Conservation (phyloP, 768 basidiomycete species). For the Leccinum variicolor region DNA sequence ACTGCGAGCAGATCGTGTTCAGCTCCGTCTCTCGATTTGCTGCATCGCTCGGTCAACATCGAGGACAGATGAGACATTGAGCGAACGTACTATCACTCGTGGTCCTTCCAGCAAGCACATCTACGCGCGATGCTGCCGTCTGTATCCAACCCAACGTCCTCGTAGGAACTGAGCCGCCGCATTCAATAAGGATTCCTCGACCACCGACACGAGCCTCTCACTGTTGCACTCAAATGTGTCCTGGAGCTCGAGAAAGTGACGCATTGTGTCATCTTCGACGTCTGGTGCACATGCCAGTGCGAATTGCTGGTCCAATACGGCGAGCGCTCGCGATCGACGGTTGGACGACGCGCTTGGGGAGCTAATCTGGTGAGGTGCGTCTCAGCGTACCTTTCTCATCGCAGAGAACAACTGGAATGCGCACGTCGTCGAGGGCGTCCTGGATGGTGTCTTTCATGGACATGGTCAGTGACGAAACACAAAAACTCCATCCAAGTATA, state of each 20-base stretch:
- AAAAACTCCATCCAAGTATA: neutral
- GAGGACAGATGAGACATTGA: neutral
- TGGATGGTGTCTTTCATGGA: constrained; percentile 49
- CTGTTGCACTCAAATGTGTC: constrained; percentile 83
- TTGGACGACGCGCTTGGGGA: constrained; percentile 58
- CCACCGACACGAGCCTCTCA: constrained; percentile 33
- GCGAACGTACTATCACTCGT: constrained; percentile 38
- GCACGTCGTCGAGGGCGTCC: constrained; percentile 67
- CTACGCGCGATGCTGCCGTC: constrained; percentile 46
- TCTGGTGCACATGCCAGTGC: constrained; percentile 46
- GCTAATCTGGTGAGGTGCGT: constrained; percentile 45
- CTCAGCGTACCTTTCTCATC: constrained; percentile 7
- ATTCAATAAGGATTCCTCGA: constrained; percentile 5
- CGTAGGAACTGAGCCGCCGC: constrained; percentile 53
- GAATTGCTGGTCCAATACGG: constrained; percentile 51
- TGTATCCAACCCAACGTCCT: constrained; percentile 64
- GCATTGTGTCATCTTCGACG: constrained; percentile 43
- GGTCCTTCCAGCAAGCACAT: constrained; percentile 44
- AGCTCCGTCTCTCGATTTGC: constrained; percentile 49
- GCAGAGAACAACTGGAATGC: constrained; percentile 17
- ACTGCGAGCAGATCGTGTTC: constrained; percentile 44
- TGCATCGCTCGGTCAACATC: constrained; percentile 16
- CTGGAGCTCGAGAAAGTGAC: constrained; percentile 62
- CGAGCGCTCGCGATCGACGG: constrained; percentile 52
- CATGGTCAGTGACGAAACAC: constrained; percentile 3